Evolutionary conservation across 129 eudicot genomes (phyloP), one percentile per base, ranked within the genome.

Genomic region (Artemisia annua): DNA sequence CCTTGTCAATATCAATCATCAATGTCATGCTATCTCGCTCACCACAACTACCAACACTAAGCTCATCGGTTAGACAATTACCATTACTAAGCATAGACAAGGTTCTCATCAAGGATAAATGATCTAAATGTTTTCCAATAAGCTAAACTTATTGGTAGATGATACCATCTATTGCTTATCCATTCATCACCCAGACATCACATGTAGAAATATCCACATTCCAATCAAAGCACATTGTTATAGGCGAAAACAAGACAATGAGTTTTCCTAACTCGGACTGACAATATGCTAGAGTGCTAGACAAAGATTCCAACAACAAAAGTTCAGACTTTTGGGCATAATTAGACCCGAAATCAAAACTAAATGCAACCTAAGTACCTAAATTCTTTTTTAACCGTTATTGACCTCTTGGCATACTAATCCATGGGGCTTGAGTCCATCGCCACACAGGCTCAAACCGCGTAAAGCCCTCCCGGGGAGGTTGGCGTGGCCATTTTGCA

Each of bases 331-430:
- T 12, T 2, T n/a, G 39, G 24, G 35, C 24, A 19, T 74, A 3
- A 75, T 1, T 20, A 68, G 3, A 58, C 19, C 64, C 69, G 46
- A 19, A 67, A 58, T 59, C 13, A 50, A 69, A 50, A 43, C 22
- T 46, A 77, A n/a, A 20, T 12, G 20, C 48, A 77, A 52, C 72
- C 72, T 78, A 20, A 20, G n/a, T n/a, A n/a, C n/a, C n/a, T n/a
- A 71, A 17, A 53, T 51, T 53, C 66, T 22, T 39, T 32, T 39
- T n/a, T n/a, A n/a, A n/a, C n/a, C n/a, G n/a, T n/a, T n/a, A n/a
- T n/a, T n/a, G n/a, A n/a, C n/a, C n/a, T n/a, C n/a, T n/a, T n/a
- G n/a, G n/a, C n/a, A n/a, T n/a, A n/a, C n/a, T n/a, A n/a, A n/a
- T n/a, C n/a, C n/a, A n/a, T n/a, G n/a, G n/a, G n/a, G n/a, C n/a